These are phyloP conservation scores for Castanea mollissima DNA, from an alignment of 306 rosid genomes.

Conservation along the genomic window DNA sequence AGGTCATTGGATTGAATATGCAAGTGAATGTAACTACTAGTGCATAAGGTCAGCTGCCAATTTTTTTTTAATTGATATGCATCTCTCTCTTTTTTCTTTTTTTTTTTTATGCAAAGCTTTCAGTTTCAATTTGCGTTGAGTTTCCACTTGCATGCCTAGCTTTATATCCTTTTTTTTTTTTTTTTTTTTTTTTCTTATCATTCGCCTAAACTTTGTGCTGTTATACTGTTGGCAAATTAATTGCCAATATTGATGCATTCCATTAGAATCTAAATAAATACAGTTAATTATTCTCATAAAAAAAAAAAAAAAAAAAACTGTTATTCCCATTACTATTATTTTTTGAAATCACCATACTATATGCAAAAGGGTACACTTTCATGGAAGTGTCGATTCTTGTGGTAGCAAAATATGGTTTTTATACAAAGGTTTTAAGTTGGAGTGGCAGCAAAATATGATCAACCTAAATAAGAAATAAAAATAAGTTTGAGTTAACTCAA, in stretches of 20 bases:
- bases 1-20: background rate
- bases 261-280: too few species aligned
- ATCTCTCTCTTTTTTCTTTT: background rate
- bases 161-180: background rate
- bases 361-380: too few species aligned
- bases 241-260: background rate
- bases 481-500: too few species aligned
- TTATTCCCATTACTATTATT: too few species aligned
- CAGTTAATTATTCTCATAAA: too few species aligned
- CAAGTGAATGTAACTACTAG: background rate
- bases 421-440: too few species aligned
- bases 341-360: too few species aligned
- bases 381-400: too few species aligned
- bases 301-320: too few species aligned
- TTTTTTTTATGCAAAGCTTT: background rate
- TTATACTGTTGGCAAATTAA: background rate
- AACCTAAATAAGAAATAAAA: too few species aligned
- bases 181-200: background rate
- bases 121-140: background rate
- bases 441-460: too few species aligned
- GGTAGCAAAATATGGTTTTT: too few species aligned
- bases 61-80: background rate
- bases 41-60: background rate
- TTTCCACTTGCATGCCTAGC: background rate
- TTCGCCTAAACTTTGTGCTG: background rate